Evolutionary conservation across 306 rosid genomes (phyloP).

Genomic region (Medicago arabica): DNA sequence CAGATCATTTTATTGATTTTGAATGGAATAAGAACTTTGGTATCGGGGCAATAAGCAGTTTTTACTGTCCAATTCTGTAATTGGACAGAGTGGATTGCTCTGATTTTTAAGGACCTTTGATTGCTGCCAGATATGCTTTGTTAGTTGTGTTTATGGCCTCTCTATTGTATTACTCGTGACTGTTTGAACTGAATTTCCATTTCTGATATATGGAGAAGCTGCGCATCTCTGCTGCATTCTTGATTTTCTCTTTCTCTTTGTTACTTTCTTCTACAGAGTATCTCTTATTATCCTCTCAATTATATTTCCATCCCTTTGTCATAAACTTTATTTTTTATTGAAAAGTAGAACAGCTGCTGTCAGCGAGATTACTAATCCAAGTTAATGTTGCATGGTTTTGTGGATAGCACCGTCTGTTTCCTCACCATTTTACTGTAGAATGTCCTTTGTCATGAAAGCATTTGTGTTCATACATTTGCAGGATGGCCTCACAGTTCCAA

Average conservation of each 20-base stretch:
- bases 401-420: constrained; percentile 34
- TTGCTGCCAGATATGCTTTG: constrained; percentile 22
- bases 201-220: constrained; percentile 9
- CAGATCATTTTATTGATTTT: constrained; percentile 3
- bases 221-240: constrained; percentile 16
- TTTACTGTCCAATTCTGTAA: constrained; percentile 23
- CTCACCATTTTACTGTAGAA: constrained; percentile 33
- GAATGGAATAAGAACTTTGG: constrained; percentile 9
- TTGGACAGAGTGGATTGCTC: constrained; percentile 10
- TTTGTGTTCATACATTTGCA: constrained; percentile 54
- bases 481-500: constrained; percentile 59
- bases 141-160: constrained; percentile 33
- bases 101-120: background rate
- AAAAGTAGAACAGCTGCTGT: constrained; percentile 26
- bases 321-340: background rate
- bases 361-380: constrained; percentile 14
- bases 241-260: constrained; percentile 23
- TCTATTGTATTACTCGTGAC: background rate
- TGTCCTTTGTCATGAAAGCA: constrained; percentile 39
- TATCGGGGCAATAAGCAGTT: background rate
- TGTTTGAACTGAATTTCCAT: constrained; percentile 24
- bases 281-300: constrained; percentile 17
- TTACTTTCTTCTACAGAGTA: background rate
- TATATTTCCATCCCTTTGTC: constrained; percentile 9
- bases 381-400: constrained; percentile 32